Percentiles rank a stretch among this genome's conserved stretches.
These are phyloP conservation scores for Capronia epimyces DNA, from an alignment of 2,329 filamentous ascomycete species.

Conservation along the genomic window DNA sequence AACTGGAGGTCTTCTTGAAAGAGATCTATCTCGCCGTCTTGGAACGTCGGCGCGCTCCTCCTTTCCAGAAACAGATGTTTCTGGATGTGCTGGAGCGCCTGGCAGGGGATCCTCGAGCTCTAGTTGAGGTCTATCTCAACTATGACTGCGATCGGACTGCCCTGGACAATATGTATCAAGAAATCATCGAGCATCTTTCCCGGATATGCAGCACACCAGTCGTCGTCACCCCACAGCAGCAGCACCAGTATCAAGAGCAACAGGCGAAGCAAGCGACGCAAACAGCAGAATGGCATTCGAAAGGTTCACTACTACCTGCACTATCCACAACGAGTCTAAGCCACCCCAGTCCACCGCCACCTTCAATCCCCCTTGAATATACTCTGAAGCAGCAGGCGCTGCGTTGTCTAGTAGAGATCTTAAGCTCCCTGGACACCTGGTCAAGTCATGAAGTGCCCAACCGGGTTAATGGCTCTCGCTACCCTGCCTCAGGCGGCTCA, in stretches of 20 bases:
- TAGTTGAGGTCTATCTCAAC: conserved; percentile 95
- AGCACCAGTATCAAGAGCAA: conserved; percentile 80
- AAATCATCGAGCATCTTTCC: conserved; percentile 86
- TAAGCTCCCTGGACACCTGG: conserved; percentile 91
- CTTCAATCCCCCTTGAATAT: conserved; percentile 75
- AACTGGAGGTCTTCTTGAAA: conserved; percentile 95
- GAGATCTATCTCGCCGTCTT: conserved; percentile 93
- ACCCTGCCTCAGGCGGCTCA: conserved; percentile 46
- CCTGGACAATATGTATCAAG: conserved; percentile 94
- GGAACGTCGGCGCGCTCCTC: conserved; percentile 77
- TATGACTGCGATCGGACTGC: conserved; percentile 93
- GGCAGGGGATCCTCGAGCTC: conserved; percentile 74
- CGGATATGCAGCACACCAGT: conserved; percentile 77
- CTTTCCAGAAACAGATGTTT: conserved; percentile 89
- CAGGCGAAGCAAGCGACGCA: conserved; percentile 56
- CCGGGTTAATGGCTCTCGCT: conserved; percentile 35
- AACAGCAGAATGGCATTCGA: conserved; percentile 75
- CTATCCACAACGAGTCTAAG: conserved; percentile 73
- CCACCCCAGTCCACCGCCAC: conserved; percentile 41
- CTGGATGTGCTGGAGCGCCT: conserved; percentile 78
- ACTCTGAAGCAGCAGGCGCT: conserved; percentile 83
- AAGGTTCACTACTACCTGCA: conserved; percentile 77
- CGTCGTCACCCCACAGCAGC: conserved; percentile 66
- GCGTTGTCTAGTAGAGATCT: conserved; percentile 79
- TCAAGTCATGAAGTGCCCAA: conserved; percentile 62